A percentile compares a stretch with the other conserved stretches of the same genome.
These are phyloP conservation scores for Tarenaya hassleriana DNA, from an alignment of 345 rosid species.

Conservation along the genomic window DNA sequence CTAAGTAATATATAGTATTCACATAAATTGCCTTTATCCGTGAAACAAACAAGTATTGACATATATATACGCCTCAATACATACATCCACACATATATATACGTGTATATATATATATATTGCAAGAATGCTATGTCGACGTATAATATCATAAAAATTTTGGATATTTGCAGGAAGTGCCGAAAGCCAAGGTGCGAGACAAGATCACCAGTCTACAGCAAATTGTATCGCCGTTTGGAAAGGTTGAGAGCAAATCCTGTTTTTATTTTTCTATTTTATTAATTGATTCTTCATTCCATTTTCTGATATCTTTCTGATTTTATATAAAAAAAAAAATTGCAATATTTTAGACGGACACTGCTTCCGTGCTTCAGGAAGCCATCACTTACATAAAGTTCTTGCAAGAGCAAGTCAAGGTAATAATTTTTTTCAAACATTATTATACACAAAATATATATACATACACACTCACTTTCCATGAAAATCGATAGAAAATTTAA, in stretches of 20 bases:
- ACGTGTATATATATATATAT: not conserved
- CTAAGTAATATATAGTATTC: no score
- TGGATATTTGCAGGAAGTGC: slow-evolving; percentile 36
- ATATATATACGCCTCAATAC: no score
- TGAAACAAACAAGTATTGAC: no score
- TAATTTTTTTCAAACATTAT: not conserved
- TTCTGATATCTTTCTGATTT: no score
- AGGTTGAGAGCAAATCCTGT: slow-evolving; percentile 37
- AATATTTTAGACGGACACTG: slow-evolving; percentile 72
- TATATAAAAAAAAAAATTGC: not conserved
- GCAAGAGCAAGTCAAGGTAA: slow-evolving; percentile 85
- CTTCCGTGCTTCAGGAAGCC: slow-evolving; percentile 81
- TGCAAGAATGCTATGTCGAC: no score
- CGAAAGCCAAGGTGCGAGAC: slow-evolving; percentile 82
- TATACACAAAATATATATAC: not conserved
- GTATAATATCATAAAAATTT: no score
- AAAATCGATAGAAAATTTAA: no score
- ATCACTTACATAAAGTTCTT: slow-evolving; percentile 65
- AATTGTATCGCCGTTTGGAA: slow-evolving; percentile 96
- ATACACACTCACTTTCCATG: not conserved
- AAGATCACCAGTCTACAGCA: slow-evolving; percentile 88
- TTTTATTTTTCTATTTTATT: not conserved
- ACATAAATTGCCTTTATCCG: no score
- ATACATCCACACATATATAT: not conserved
- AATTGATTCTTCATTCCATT: not conserved